Evolutionary conservation across 192 early-diverging fungal species (phyloP).

Genomic region (Umbelopsis vinacea): DNA sequence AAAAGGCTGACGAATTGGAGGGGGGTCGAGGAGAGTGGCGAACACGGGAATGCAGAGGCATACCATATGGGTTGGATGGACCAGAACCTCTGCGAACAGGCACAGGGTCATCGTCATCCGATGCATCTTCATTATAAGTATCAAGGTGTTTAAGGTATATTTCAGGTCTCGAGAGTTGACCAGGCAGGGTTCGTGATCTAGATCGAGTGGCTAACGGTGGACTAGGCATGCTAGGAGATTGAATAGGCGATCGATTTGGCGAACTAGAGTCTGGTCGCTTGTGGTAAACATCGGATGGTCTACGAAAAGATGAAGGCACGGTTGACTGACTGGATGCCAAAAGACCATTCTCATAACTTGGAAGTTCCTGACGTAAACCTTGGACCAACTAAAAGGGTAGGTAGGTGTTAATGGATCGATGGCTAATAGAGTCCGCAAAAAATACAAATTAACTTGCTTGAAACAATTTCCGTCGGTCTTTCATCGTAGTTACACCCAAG

Average conservation of each 20-base stretch:
- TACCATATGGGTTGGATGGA: constrained; percentile 76
- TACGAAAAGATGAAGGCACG: not conserved
- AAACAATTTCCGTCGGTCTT: constrained; percentile 62
- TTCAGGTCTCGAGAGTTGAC: constrained; percentile 30
- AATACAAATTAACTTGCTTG: constrained; percentile 32
- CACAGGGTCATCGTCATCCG: constrained; percentile 18
- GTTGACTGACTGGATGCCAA: constrained; percentile 3
- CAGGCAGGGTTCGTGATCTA: constrained; percentile 33
- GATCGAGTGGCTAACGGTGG: constrained; percentile 25
- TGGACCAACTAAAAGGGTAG: constrained; percentile 36
- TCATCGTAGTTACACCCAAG: constrained; percentile 61
- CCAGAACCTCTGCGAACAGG: constrained; percentile 37
- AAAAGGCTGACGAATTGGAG: constrained; percentile 10
- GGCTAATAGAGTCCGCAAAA: not conserved
- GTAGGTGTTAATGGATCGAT: not conserved
- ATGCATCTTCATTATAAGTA: constrained; percentile 26
- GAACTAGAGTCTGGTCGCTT: not conserved
- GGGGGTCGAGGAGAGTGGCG: constrained; percentile 14
- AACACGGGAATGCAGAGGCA: constrained; percentile 49
- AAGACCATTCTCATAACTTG: constrained; percentile 34
- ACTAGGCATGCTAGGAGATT: constrained; percentile 36
- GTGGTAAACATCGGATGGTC: constrained; percentile 1
- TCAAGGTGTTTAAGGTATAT: constrained; percentile 4
- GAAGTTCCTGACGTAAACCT: constrained; percentile 43
- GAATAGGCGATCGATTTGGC: constrained; percentile 44